Evolutionary conservation across 805 yeast species (phyloP).

Genomic region (Nakazawaea ernobii): DNA sequence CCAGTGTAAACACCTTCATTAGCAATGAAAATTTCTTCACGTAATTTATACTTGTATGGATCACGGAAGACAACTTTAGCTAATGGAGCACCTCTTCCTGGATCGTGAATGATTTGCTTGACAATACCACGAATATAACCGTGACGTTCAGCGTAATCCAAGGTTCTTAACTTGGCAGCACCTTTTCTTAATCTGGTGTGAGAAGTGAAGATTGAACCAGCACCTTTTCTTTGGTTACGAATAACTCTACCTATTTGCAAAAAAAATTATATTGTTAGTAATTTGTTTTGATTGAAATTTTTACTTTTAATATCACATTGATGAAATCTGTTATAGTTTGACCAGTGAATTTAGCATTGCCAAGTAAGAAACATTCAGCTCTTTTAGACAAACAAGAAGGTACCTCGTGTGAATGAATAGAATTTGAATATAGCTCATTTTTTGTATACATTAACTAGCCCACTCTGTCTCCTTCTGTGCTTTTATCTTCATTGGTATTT

Average conservation of each 20-base stretch:
- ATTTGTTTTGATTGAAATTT: background rate
- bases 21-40: constrained; percentile 98
- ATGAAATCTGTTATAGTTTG: too few species aligned
- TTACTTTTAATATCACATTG: too few species aligned
- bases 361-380: too few species aligned
- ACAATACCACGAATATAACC: constrained; percentile 99
- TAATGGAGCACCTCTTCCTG: constrained; percentile 99
- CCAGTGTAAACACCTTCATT: constrained; percentile 99
- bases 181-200: constrained; percentile 99
- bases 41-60: constrained; percentile 97
- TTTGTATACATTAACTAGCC: too few species aligned
- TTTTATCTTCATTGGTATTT: too few species aligned
- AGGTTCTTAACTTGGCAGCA: constrained; percentile 99
- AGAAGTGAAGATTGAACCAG: constrained; percentile 99
- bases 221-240: constrained; percentile 99
- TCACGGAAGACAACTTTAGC: constrained; percentile 99
- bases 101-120: constrained; percentile 97
- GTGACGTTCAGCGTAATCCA: constrained; percentile 98
- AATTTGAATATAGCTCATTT: background rate
- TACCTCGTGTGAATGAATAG: too few species aligned
- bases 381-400: too few species aligned
- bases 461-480: too few species aligned
- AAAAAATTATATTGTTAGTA: constrained; percentile 1
- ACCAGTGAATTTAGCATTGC: too few species aligned
- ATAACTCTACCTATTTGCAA: constrained; percentile 85